Evolutionary conservation across 2,329 filamentous ascomycete genomes (phyloP).

Genomic region (Fusarium sp.): DNA sequence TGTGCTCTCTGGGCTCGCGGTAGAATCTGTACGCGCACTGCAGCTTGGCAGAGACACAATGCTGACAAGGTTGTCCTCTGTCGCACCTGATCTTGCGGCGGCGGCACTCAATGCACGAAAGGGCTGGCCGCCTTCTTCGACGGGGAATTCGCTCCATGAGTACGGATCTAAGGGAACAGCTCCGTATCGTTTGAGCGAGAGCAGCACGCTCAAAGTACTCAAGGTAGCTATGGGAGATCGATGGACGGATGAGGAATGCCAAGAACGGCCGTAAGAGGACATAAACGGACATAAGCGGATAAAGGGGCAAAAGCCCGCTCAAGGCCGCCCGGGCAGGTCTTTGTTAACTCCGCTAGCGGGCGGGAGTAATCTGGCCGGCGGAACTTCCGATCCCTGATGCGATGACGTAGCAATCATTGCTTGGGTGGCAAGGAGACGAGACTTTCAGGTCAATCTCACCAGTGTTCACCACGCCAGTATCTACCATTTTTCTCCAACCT

Average conservation of each 20-base stretch:
- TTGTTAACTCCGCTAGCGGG: not conserved
- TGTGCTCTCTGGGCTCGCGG: not conserved
- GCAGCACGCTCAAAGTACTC: not conserved
- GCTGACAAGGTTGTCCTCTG: slow-evolving; percentile 1
- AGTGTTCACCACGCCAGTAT: not conserved
- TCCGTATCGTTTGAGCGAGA: not conserved
- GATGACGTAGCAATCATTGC: not conserved
- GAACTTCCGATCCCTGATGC: not conserved
- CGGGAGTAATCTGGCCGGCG: not conserved
- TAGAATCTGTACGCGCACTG: slow-evolving; percentile 1
- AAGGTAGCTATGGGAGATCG: not conserved
- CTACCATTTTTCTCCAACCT: not conserved
- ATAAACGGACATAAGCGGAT: not conserved
- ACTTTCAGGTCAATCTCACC: not conserved
- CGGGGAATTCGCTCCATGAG: not conserved
- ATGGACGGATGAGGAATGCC: not conserved
- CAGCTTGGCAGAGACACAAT: not conserved
- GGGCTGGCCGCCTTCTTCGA: not conserved
- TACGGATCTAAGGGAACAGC: not conserved
- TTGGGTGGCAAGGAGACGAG: not conserved
- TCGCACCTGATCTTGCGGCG: slow-evolving; percentile 41
- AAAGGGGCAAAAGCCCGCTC: not conserved
- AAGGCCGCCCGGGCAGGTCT: not conserved
- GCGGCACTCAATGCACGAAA: slow-evolving; percentile 4
- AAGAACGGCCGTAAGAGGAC: not conserved